phyloP scores from a whole-genome alignment of 345 rosid genomes.

The Dovyalis caffra region DNA sequence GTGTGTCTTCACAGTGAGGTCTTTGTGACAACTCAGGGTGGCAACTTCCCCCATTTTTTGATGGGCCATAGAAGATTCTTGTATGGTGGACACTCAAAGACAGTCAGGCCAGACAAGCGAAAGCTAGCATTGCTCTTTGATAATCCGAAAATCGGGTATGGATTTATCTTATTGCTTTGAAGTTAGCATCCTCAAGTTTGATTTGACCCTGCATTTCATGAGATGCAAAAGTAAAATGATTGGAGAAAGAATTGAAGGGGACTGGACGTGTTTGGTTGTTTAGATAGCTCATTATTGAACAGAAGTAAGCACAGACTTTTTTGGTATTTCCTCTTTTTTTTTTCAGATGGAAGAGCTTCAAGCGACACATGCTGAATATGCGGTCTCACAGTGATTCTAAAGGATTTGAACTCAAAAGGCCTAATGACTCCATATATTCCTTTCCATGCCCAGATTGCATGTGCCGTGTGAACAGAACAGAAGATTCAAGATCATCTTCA shows the following conservation, averaged over 20 bases:
- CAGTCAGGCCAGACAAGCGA: constrained; percentile 95
- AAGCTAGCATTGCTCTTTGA: constrained; percentile 89
- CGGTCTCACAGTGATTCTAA: constrained; percentile 89
- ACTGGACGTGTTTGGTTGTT: constrained; percentile 3
- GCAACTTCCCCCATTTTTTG: constrained; percentile 97
- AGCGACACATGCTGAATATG: constrained; percentile 86
- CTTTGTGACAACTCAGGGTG: constrained; percentile 99
- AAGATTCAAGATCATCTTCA: constrained; percentile 44
- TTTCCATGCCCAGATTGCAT: constrained; percentile 99
- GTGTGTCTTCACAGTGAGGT: constrained; percentile 99
- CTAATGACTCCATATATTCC: constrained; percentile 78
- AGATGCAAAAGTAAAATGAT: neutral
- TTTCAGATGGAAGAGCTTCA: constrained; percentile 89
- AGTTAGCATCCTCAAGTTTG: neutral
- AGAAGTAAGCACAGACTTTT: neutral
- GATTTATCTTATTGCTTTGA: constrained; percentile 19
- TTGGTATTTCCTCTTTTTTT: neutral
- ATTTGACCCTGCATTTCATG: neutral
- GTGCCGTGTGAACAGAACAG: constrained; percentile 71
- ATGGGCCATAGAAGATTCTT: constrained; percentile 92
- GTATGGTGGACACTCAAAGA: constrained; percentile 94
- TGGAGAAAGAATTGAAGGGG: neutral
- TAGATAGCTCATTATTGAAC: neutral
- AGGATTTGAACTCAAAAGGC: constrained; percentile 88
- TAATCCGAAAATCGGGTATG: constrained; percentile 85